phyloP scores from a whole-genome alignment of 345 rosid species.

The Rhodamnia argentea region DNA sequence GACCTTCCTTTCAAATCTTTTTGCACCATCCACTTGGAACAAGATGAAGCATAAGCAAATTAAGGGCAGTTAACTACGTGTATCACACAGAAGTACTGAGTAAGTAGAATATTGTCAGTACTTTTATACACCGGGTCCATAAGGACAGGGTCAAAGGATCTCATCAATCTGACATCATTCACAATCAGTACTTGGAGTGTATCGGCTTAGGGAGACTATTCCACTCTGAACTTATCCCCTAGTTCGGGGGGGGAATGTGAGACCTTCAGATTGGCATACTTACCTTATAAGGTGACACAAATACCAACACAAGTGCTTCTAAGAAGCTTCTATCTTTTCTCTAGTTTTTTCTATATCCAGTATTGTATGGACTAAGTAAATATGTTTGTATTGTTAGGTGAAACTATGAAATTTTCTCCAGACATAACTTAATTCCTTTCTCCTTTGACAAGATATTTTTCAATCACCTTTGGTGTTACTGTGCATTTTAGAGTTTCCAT shows the following conservation, averaged over 20 bases:
- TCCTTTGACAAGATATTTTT: not conserved
- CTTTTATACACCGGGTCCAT: not conserved
- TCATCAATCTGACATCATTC: not conserved
- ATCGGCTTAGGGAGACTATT: not conserved
- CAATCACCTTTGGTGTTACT: not conserved
- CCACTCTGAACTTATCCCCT: not conserved
- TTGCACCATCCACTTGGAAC: not conserved
- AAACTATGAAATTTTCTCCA: not conserved
- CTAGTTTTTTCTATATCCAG: not conserved
- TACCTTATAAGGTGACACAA: not conserved
- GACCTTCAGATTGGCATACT: not conserved
- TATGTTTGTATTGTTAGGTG: not conserved
- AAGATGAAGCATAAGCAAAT: not conserved
- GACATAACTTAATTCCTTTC: not conserved
- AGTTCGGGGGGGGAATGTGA: not conserved
- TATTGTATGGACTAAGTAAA: not conserved
- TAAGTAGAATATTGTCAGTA: not conserved
- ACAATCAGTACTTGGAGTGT: not conserved
- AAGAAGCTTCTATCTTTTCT: not conserved
- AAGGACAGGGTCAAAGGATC: too few relatives aligned
- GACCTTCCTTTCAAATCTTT: not conserved
- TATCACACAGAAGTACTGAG: not conserved
- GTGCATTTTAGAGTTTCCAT: not conserved
- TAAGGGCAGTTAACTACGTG: not conserved
- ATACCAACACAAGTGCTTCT: not conserved